Evolutionary conservation across 345 rosid species (phyloP), one percentile per base, ranked within the genome.

Genomic region (Citrus cavaleriei): DNA sequence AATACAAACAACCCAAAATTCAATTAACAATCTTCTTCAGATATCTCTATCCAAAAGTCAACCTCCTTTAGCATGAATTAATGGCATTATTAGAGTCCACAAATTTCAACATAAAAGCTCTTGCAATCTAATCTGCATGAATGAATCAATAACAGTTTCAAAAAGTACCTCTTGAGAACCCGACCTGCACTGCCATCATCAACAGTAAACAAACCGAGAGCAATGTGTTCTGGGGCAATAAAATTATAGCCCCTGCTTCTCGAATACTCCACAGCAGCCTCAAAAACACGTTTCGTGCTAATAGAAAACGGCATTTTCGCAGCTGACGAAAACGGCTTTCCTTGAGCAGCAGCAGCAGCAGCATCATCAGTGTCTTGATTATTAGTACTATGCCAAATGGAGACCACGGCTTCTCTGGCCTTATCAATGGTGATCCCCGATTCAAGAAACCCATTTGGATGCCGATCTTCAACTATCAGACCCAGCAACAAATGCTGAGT

Each of bases 221-320:
- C 91, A 51, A 96, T 93, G 85, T 96, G 99, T 81, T 96, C 99
- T 0, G 99, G 98, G 13, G 97, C 91, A 19, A 96, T 93, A 72
- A 89, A 96, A 78, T 96, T 93, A 80, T 93, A 84, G 13, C 93
- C 97, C 91, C 89, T 71, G 22, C 88, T 90, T 87, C 94, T 86
- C 13, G 99, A 96, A 80, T 93, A 96, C 83, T 94, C 99, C 21
- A 96, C 93, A 0, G 99, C 98, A 82, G 94, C 99, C 83, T 96
- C 98, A 46, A 96, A 94, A 84, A 93, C 99, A 28, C 97, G 88
- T 73, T 94, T 94, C 24, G 95, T 88, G 77, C 93, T 89, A 9
- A 85, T 80, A 0, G 99, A 91, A 78, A 96, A 94, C 7, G 98
- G 92, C 89, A 92, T 86, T 42, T 89, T 88, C 30, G 91, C 79